Evolutionary conservation across 352 stramenopile genomes (phyloP).

Genomic region (Phytophthora litchii): DNA sequence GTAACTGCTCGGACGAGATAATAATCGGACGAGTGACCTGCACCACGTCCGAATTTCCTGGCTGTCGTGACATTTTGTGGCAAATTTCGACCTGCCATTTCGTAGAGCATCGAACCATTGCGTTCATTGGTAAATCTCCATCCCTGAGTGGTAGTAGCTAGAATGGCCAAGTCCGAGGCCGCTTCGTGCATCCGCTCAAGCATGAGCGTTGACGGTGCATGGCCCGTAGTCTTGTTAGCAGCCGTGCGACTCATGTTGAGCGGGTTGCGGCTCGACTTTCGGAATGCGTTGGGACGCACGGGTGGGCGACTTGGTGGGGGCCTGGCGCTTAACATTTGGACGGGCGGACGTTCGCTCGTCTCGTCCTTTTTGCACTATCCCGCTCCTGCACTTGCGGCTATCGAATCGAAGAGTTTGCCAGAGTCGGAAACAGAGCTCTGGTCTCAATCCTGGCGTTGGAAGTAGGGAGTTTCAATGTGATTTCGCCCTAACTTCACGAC

Average conservation of each 20-base stretch:
- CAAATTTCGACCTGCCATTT: conserved; percentile 59
- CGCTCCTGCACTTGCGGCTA: conserved; percentile 18
- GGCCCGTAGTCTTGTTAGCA: conserved; percentile 50
- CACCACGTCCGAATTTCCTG: conserved; percentile 51
- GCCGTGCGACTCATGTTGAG: conserved; percentile 58
- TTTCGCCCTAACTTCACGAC: background rate
- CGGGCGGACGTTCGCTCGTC: conserved; percentile 29
- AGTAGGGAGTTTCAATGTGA: conserved; percentile 1
- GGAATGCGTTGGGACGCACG: conserved; percentile 34
- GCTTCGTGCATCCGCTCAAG: conserved; percentile 66
- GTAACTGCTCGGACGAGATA: conserved; percentile 72
- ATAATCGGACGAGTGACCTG: conserved; percentile 61
- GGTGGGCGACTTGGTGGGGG: conserved; percentile 9
- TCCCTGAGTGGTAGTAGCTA: conserved; percentile 47
- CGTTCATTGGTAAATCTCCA: conserved; percentile 63
- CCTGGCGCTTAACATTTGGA: conserved; percentile 41
- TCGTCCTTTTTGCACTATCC: conserved; percentile 30
- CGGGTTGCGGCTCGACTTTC: conserved; percentile 47
- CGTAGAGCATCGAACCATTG: conserved; percentile 62
- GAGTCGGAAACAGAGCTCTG: conserved; percentile 16
- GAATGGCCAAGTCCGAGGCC: conserved; percentile 56
- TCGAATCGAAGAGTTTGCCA: conserved; percentile 10
- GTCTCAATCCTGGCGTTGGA: conserved; percentile 13
- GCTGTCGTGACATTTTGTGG: conserved; percentile 47
- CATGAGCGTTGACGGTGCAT: conserved; percentile 64